Percentiles rank a stretch among this genome's conserved stretches.
Evolutionary conservation across 257 asterid genomes (phyloP).

Genomic region (Fraxinus excelsior): DNA sequence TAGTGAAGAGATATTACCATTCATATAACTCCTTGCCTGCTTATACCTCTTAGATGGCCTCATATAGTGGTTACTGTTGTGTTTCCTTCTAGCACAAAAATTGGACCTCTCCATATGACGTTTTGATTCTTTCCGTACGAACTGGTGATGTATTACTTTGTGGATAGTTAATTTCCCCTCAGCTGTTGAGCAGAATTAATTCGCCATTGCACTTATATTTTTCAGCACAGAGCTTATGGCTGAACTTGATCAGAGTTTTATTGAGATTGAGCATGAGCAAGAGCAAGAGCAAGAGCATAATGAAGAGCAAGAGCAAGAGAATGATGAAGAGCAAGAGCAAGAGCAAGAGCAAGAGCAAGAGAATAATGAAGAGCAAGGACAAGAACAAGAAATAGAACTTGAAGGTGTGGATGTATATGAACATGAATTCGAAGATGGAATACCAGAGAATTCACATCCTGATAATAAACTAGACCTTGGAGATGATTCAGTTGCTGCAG

Average conservation of each 20-base stretch:
- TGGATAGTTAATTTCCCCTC: not conserved
- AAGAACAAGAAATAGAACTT: constrained; percentile 12
- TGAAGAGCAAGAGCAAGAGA: constrained; percentile 25
- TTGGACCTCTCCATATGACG: not conserved
- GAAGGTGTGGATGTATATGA: constrained; percentile 25
- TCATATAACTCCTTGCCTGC: not conserved
- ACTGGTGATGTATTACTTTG: not conserved
- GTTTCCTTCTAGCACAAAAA: not conserved
- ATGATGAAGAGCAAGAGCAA: not conserved
- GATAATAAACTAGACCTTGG: constrained; percentile 48
- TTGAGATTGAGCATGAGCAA: constrained; percentile 28
- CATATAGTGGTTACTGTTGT: not conserved
- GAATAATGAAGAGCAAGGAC: constrained; percentile 33
- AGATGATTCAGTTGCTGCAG: constrained; percentile 47
- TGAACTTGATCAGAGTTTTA: constrained; percentile 49
- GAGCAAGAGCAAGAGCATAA: not conserved
- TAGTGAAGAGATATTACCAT: not conserved
- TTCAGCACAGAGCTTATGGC: constrained; percentile 45
- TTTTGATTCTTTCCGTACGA: not conserved
- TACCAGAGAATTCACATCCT: constrained; percentile 38
- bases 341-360: constrained; percentile 5
- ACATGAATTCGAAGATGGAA: constrained; percentile 29
- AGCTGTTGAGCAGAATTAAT: constrained; percentile 12
- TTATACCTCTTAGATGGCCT: not conserved
- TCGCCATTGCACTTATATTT: constrained; percentile 5